Evolutionary conservation across 176 grass and related monocot species (phyloP).

Genomic region (Dactylis glomerata): DNA sequence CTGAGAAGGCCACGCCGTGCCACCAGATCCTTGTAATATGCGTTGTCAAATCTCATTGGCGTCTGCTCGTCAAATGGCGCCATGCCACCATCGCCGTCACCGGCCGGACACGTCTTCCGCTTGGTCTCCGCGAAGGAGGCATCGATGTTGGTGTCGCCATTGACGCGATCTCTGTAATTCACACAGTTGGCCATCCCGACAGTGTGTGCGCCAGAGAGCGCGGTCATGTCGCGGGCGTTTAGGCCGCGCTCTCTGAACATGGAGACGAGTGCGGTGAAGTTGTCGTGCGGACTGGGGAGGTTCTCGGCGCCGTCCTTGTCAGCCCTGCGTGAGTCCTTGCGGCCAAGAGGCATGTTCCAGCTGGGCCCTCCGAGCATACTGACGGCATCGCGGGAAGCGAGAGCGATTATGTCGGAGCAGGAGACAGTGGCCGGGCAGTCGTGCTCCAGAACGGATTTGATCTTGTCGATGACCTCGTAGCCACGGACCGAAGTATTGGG

Average conservation of each 20-base stretch:
- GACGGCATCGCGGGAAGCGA: slow-evolving; percentile 61
- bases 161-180: neutral
- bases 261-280: slow-evolving; percentile 22
- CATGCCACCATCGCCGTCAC: neutral
- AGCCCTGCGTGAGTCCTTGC: slow-evolving; percentile 50
- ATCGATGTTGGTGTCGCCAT: neutral
- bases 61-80: slow-evolving; percentile 31
- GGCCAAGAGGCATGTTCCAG: slow-evolving; percentile 63
- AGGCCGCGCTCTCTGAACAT: slow-evolving; percentile 39
- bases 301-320: slow-evolving; percentile 22
- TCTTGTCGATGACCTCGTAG: slow-evolving; percentile 54
- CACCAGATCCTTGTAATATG: slow-evolving; percentile 52
- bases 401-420: slow-evolving; percentile 49
- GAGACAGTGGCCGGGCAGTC: slow-evolving; percentile 54
- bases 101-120: neutral
- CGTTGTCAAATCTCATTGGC: slow-evolving; percentile 43
- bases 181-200: slow-evolving; percentile 25
- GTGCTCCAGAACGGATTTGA: slow-evolving; percentile 48
- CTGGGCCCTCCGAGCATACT: slow-evolving; percentile 45
- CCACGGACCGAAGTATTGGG: slow-evolving; percentile 38
- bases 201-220: slow-evolving; percentile 54
- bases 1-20: slow-evolving; percentile 39
- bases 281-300: slow-evolving; percentile 33
- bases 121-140: neutral
- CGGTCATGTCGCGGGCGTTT: slow-evolving; percentile 36